These are phyloP conservation scores for Rickenella mellea DNA, from an alignment of 768 basidiomycete species.

Conservation along the genomic window DNA sequence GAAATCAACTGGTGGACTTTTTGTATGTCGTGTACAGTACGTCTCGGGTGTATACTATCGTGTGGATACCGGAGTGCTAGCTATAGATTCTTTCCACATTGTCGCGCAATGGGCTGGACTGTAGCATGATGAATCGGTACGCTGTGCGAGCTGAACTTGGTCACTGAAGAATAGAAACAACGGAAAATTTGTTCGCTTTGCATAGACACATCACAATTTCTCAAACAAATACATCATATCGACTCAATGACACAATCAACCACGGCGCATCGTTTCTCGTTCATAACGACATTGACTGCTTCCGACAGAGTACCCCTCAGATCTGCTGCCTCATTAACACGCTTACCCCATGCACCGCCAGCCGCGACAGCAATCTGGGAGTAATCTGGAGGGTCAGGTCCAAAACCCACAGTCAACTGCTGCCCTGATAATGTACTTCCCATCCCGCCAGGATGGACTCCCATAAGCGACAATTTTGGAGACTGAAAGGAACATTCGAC, in stretches of 20 bases:
- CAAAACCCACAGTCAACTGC: conserved; percentile 54
- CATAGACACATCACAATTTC: neutral
- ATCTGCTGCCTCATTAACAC: conserved; percentile 18
- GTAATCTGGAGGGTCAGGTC: conserved; percentile 50
- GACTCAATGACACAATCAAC: conserved; percentile 48
- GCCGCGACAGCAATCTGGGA: conserved; percentile 56
- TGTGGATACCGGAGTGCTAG: no score
- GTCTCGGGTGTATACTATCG: no score
- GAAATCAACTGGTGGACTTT: no score
- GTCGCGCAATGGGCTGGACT: no score
- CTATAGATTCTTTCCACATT: no score
- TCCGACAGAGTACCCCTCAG: conserved; percentile 30
- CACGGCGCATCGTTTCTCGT: conserved; percentile 55
- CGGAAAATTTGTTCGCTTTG: neutral
- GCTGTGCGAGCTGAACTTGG: no score
- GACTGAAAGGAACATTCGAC: conserved; percentile 24
- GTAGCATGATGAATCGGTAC: no score
- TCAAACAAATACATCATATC: conserved; percentile 22
- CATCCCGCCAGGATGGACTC: conserved; percentile 49
- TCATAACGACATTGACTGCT: conserved; percentile 44
- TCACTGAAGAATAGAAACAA: neutral
- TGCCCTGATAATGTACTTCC: conserved; percentile 34
- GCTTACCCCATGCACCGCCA: conserved; percentile 52
- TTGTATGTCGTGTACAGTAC: no score
- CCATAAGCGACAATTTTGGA: conserved; percentile 55